phyloP scores from a whole-genome alignment of 139 green algal species.

The Coelastrella sp. region DNA sequence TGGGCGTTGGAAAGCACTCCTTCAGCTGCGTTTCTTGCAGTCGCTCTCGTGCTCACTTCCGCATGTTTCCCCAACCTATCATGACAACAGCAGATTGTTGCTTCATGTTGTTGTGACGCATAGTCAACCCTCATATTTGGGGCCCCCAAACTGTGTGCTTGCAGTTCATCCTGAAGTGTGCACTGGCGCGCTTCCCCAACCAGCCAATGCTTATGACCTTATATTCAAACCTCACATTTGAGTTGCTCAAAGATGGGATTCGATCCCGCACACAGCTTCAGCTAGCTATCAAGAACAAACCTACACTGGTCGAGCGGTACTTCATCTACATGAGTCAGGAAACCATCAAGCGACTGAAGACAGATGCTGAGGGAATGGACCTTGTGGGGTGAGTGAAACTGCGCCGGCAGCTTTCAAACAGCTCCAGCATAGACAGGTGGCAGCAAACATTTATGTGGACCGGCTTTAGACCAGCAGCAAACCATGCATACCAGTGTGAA shows the following conservation, averaged over 20 bases:
- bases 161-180: conserved; percentile 45
- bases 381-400: neutral
- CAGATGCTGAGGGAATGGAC: neutral
- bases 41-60: no score
- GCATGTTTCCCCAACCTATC: no score
- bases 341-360: conserved; percentile 24
- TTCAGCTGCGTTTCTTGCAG: no score
- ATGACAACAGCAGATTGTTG: no score
- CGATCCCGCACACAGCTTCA: conserved; percentile 60
- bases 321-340: conserved; percentile 29
- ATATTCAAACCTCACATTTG: conserved; percentile 57
- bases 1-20: no score
- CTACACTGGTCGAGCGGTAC: conserved; percentile 48
- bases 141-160: no score
- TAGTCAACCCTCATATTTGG: no score
- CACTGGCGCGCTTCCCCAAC: conserved; percentile 48
- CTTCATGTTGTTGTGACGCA: no score
- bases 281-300: conserved; percentile 46
- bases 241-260: conserved; percentile 29
- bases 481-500: neutral
- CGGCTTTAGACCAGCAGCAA: neutral
- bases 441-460: no score
- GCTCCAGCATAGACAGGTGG: neutral
- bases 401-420: no score
- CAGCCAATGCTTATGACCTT: conserved; percentile 47